Conservation (phyloP, 2,329 filamentous ascomycete genomes). For the Pseudocercospora macadamiae region DNA sequence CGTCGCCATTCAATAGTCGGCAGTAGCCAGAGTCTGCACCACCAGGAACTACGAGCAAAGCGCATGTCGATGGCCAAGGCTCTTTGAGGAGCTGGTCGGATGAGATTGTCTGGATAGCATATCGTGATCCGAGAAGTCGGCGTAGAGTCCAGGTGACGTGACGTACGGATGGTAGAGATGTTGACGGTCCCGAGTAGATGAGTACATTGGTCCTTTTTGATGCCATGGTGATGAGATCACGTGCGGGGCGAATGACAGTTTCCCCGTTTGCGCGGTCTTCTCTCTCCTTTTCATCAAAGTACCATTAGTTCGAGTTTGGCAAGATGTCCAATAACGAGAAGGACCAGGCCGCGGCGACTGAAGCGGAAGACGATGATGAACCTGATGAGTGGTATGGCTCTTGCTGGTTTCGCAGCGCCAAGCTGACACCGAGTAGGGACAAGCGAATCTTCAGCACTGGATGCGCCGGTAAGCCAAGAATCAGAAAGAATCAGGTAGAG, state of each 20-base stretch:
- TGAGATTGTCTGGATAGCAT: slow-evolving; percentile 85
- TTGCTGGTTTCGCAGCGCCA: neutral
- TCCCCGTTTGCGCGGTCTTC: neutral
- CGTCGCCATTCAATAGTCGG: slow-evolving; percentile 80
- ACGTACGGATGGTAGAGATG: slow-evolving; percentile 82
- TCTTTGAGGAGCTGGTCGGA: slow-evolving; percentile 82
- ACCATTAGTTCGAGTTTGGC: neutral
- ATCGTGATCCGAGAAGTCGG: slow-evolving; percentile 82
- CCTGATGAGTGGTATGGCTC: slow-evolving; percentile 85
- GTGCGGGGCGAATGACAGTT: slow-evolving; percentile 18
- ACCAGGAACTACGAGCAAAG: slow-evolving; percentile 87
- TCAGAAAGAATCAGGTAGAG: neutral
- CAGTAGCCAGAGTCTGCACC: slow-evolving; percentile 95
- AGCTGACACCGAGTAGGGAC: slow-evolving; percentile 65
- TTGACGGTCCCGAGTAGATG: slow-evolving; percentile 87
- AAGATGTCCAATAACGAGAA: slow-evolving; percentile 37
- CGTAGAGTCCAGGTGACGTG: slow-evolving; percentile 88
- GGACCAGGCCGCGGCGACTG: slow-evolving; percentile 24
- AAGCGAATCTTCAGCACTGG: slow-evolving; percentile 97
- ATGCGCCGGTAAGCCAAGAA: slow-evolving; percentile 71
- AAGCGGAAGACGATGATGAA: slow-evolving; percentile 72
- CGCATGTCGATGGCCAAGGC: slow-evolving; percentile 86
- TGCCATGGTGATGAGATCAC: slow-evolving; percentile 28
- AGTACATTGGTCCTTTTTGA: slow-evolving; percentile 81
- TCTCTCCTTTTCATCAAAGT: slow-evolving; percentile 8